A percentile compares a stretch with the other conserved stretches of the same genome.
Evolutionary conservation across 2,329 filamentous ascomycete species (phyloP).

Genomic region (Penicillium sp.): DNA sequence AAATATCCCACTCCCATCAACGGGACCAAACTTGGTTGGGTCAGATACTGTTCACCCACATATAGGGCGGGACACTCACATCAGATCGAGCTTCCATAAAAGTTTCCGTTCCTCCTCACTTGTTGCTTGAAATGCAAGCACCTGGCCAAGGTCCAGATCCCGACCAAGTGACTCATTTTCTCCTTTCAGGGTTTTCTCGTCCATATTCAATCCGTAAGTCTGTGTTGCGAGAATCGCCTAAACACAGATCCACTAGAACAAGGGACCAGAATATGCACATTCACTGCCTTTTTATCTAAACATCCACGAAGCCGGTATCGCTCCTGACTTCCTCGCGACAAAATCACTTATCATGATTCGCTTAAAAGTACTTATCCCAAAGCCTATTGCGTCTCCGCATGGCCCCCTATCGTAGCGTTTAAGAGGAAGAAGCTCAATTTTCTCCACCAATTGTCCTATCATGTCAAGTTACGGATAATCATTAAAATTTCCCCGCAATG

Average conservation of each 20-base stretch:
- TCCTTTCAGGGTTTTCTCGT: constrained; percentile 12
- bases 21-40: constrained; percentile 7
- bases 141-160: constrained; percentile 16
- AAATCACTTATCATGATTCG: too few species aligned
- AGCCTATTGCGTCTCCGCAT: too few species aligned
- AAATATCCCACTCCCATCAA: constrained; percentile 18
- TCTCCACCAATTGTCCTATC: not conserved
- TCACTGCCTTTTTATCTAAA: too few species aligned
- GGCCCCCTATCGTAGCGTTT: not conserved
- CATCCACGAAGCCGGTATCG: too few species aligned
- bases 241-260: too few species aligned
- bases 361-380: too few species aligned
- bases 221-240: not conserved
- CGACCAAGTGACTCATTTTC: constrained; percentile 2
- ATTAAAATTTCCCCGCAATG: constrained; percentile 1
- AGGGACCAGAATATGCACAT: too few species aligned
- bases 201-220: not conserved
- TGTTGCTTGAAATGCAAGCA: constrained; percentile 15
- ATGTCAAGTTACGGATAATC: not conserved
- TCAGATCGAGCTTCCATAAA: constrained; percentile 14
- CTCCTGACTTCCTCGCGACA: too few species aligned
- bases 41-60: not conserved
- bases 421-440: not conserved
- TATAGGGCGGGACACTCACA: constrained; percentile 8
- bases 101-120: constrained; percentile 13